Evolutionary conservation across 2,329 filamentous ascomycete species (phyloP).

Genomic region (Alternaria brassicicola): DNA sequence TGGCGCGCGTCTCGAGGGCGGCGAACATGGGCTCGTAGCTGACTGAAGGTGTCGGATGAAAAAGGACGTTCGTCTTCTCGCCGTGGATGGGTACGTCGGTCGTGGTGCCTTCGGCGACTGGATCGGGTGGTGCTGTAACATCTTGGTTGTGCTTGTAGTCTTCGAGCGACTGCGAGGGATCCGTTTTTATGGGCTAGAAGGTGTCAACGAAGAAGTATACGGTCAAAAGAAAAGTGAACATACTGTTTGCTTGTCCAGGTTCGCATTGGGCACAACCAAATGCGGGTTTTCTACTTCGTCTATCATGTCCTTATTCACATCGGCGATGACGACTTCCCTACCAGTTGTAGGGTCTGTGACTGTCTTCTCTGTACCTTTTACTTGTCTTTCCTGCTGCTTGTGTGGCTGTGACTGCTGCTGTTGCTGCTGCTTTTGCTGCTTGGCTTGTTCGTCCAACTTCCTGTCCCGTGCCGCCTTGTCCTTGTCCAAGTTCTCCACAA

Average conservation of each 20-base stretch:
- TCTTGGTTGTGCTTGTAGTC: slow-evolving; percentile 89
- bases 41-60: slow-evolving; percentile 90
- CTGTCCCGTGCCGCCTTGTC: slow-evolving; percentile 79
- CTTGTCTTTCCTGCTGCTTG: slow-evolving; percentile 56
- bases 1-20: slow-evolving; percentile 75
- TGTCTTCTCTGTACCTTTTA: slow-evolving; percentile 57
- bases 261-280: slow-evolving; percentile 87
- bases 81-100: slow-evolving; percentile 95
- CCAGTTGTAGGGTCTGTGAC: slow-evolving; percentile 92
- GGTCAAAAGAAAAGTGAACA: slow-evolving; percentile 20
- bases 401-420: slow-evolving; percentile 35
- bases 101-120: slow-evolving; percentile 78
- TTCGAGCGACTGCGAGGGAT: slow-evolving; percentile 71
- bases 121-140: slow-evolving; percentile 87
- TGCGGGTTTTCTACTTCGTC: slow-evolving; percentile 73
- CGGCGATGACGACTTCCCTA: slow-evolving; percentile 82
- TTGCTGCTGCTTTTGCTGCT: slow-evolving; percentile 40
- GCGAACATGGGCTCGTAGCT: slow-evolving; percentile 89
- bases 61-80: slow-evolving; percentile 94
- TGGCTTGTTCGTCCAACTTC: slow-evolving; percentile 64
- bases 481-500: slow-evolving; percentile 76
- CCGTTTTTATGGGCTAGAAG: slow-evolving; percentile 66
- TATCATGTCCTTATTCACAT: slow-evolving; percentile 74
- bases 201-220: slow-evolving; percentile 13
- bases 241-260: slow-evolving; percentile 74